A percentile compares a stretch with the other conserved stretches of the same genome.
Evolutionary conservation across 2,329 filamentous ascomycete genomes (phyloP).

Genomic region (Chrysosporium queenslandicum): DNA sequence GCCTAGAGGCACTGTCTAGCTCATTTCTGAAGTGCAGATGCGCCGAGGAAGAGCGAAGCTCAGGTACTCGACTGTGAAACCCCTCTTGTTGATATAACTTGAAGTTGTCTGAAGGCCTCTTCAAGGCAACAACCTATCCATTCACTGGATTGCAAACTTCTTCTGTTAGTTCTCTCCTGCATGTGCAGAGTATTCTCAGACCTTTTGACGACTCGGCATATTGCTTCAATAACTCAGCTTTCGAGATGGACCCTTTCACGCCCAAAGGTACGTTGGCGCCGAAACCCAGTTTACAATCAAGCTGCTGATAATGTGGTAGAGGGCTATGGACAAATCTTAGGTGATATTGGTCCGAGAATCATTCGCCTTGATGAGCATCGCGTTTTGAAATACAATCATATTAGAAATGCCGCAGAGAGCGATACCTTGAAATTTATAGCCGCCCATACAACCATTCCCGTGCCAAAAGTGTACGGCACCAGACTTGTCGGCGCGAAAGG

Average conservation of each 20-base stretch:
- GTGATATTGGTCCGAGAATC: neutral
- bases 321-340: neutral
- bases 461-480: constrained; percentile 6
- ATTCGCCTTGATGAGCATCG: constrained; percentile 7
- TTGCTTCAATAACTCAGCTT: neutral
- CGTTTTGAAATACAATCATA: neutral
- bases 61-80: no score
- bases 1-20: no score
- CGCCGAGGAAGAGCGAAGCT: no score
- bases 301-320: neutral
- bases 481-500: neutral
- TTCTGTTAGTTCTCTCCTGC: no score
- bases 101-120: no score
- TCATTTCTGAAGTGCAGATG: no score
- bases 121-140: no score
- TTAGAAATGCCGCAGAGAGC: neutral
- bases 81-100: no score
- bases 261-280: neutral
- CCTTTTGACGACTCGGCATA: no score
- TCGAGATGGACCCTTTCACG: neutral
- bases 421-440: constrained; percentile 7
- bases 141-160: no score
- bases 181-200: no score
- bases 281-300: neutral
- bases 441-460: constrained; percentile 2